phyloP scores from a whole-genome alignment of 306 rosid genomes.

The Gastrolobium bilobum region DNA sequence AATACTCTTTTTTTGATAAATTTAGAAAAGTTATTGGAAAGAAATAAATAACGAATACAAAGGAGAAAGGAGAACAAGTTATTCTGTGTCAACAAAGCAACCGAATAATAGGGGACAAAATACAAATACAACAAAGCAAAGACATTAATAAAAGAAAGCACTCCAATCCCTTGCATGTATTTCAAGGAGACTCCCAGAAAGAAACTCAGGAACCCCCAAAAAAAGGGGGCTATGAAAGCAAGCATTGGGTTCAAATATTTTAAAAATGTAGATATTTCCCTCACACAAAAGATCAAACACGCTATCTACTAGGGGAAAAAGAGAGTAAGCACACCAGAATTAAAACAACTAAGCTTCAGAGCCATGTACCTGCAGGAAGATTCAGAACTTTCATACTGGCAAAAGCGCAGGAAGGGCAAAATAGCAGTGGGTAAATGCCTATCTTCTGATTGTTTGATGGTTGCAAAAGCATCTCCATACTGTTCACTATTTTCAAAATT shows the following conservation, averaged over 20 bases:
- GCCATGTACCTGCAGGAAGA: constrained; percentile 87
- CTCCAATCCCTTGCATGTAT: constrained; percentile 33
- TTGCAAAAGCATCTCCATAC: constrained; percentile 61
- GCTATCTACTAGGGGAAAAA: neutral
- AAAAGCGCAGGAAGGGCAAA: constrained; percentile 79
- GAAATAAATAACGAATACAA: constrained; percentile 34
- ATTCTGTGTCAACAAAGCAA: constrained; percentile 23
- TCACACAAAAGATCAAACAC: constrained; percentile 21
- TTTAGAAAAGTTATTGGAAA: constrained; percentile 20
- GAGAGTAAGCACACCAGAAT: constrained; percentile 20
- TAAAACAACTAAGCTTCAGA: constrained; percentile 30
- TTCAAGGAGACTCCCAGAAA: constrained; percentile 9
- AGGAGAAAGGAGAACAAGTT: constrained; percentile 15
- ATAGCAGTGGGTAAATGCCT: constrained; percentile 78
- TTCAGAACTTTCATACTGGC: constrained; percentile 97
- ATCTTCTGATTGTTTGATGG: constrained; percentile 71
- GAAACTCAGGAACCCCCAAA: constrained; percentile 7
- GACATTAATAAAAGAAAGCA: constrained; percentile 12
- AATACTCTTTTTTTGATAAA: neutral
- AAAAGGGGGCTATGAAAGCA: constrained; percentile 14
- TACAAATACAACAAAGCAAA: neutral
- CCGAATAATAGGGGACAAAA: neutral
- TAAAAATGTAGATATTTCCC: neutral
- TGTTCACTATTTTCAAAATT: constrained; percentile 62
- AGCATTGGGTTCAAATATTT: constrained; percentile 19